Base-by-base conservation (phyloP, 345 rosid species). In the Gossypium longicalyx region DNA sequence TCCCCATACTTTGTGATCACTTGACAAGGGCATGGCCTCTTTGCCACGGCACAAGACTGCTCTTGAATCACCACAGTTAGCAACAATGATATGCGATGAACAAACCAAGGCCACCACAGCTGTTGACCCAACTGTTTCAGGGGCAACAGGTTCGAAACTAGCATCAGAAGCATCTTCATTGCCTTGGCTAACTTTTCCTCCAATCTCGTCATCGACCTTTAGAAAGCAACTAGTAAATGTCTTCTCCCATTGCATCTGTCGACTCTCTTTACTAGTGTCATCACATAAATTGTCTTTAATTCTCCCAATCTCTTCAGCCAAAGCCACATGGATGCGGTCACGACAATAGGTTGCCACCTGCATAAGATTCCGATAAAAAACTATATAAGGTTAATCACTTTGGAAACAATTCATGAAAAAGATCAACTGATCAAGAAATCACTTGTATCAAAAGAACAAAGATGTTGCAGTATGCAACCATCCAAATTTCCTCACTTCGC, bases 301-400 rank as follows among this genome's bases (percentile, higher is more conserved):
- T 29, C 45, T 60, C 76, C 83, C 83, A 70, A 92, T 84, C 83
- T 91, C 95, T 83, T 91, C 97, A 49, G 87, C 88, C 85, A 94
- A 78, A 58, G 93, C 93, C 41, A 75, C 82, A 82, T 92, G 97
- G 77, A 94, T 73, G 63, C 90, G 90, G 20, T 88, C 88, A 60
- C 86, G 84, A 73, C 98, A 94, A 66, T 92, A 94, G 71, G 91
- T 86, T 76, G 98, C 98, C 82, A 91, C 98, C 98, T 94, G 92
- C 90, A 80, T 54, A 62, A 82, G 71, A 68, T 58, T 73, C 76
- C 83, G 52, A 83, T 75, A 77, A 82, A 79, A 79, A 72, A 83
- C 73, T 73, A 75, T 54, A 38, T 68, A 73, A 79, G 60, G 27
- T 62, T 34, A 22, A 54, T 54, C 61, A 48, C 12, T 52, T 66